A percentile compares a stretch with the other conserved stretches of the same genome.
These are phyloP conservation scores for Paraphoma sp. DNA, from an alignment of 2,329 filamentous ascomycete genomes.

Conservation along the genomic window DNA sequence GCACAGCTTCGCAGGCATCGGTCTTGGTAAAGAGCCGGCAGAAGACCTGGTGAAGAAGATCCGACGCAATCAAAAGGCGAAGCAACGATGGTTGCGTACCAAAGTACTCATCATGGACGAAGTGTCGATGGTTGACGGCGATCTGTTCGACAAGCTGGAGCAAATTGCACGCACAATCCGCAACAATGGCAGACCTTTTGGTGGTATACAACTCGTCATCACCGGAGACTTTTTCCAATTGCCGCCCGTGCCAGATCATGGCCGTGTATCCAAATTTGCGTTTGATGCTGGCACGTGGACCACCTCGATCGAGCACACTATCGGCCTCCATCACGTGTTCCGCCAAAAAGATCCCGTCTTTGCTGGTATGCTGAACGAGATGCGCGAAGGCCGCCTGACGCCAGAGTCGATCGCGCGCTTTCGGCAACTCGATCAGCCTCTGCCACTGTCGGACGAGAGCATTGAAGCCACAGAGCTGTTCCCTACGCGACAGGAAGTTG, in stretches of 20 bases:
- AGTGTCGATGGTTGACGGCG: conserved; percentile 97
- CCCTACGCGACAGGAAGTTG: conserved; percentile 88
- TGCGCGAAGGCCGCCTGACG: conserved; percentile 85
- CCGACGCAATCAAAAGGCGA: conserved; percentile 84
- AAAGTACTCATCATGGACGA: conserved; percentile 92
- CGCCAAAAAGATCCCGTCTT: conserved; percentile 92
- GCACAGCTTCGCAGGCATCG: conserved; percentile 95
- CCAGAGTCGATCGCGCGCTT: conserved; percentile 80
- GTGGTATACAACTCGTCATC: conserved; percentile 93
- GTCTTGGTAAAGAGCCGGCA: conserved; percentile 87
- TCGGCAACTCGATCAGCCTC: conserved; percentile 71
- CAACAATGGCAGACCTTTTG: conserved; percentile 91
- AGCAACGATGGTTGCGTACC: conserved; percentile 85
- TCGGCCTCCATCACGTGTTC: conserved; percentile 93
- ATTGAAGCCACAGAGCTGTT: conserved; percentile 91
- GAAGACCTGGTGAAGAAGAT: conserved; percentile 88
- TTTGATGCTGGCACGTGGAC: conserved; percentile 93
- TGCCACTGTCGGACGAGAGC: conserved; percentile 70
- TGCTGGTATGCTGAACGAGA: conserved; percentile 95
- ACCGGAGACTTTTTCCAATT: conserved; percentile 98
- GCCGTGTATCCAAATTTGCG: conserved; percentile 80
- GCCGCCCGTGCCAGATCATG: conserved; percentile 85
- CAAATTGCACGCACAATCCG: conserved; percentile 83
- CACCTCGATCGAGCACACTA: conserved; percentile 92
- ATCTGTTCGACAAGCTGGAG: conserved; percentile 95